These are phyloP conservation scores for Ustilago crameri DNA, from an alignment of 1,284 basidiomycete genomes.

Conservation along the genomic window DNA sequence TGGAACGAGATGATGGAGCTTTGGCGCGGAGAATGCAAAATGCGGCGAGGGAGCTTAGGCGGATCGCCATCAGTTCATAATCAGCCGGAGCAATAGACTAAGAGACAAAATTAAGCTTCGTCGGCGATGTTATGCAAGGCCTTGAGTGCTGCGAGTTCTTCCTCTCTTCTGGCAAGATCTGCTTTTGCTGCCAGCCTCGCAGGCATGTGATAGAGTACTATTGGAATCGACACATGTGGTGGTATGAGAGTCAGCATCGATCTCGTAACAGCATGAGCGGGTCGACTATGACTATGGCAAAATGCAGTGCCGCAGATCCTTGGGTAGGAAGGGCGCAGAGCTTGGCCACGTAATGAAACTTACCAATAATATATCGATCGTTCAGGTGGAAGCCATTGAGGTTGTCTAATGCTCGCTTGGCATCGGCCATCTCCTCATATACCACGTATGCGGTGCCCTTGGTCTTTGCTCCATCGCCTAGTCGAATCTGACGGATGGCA, in stretches of 20 bases:
- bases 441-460: constrained; percentile 93
- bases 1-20: not conserved
- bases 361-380: constrained; percentile 87
- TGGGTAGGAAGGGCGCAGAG: too few relatives aligned
- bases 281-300: too few relatives aligned
- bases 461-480: constrained; percentile 89
- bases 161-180: constrained; percentile 89
- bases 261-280: not conserved
- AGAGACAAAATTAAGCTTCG: constrained; percentile 13
- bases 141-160: constrained; percentile 88
- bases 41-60: too few relatives aligned
- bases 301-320: not conserved
- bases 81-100: too few relatives aligned
- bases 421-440: constrained; percentile 70
- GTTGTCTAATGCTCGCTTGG: constrained; percentile 92
- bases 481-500: constrained; percentile 91
- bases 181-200: constrained; percentile 89
- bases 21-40: too few relatives aligned
- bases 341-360: not conserved
- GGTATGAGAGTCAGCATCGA: not conserved
- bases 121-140: constrained; percentile 74
- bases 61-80: too few relatives aligned
- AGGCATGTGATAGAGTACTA: constrained; percentile 91
- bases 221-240: not conserved
- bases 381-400: constrained; percentile 98